Conservation (phyloP, 768 basidiomycete genomes). For the Tephrocybe sp. region DNA sequence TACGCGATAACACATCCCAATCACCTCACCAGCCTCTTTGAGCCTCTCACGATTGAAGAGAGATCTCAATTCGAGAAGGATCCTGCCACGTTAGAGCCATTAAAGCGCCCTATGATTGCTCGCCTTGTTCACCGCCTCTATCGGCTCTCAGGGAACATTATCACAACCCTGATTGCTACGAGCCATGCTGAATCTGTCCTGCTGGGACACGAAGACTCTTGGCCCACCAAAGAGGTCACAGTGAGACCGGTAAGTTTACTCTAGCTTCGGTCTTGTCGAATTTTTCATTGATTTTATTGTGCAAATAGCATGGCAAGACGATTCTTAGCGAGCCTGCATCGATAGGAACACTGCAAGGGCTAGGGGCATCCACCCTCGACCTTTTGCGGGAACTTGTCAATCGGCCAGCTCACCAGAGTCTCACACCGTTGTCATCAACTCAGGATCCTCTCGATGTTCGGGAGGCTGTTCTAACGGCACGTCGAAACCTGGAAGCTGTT, state of each 20-base stretch:
- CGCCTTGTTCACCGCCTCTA: slow-evolving; percentile 72
- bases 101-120: slow-evolving; percentile 69
- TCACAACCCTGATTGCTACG: slow-evolving; percentile 67
- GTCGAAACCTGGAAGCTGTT: slow-evolving; percentile 64
- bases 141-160: slow-evolving; percentile 63
- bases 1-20: slow-evolving; percentile 91
- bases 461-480: slow-evolving; percentile 53
- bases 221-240: slow-evolving; percentile 66
- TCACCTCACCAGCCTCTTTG: slow-evolving; percentile 76
- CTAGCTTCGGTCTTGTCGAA: background rate
- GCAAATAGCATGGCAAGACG: slow-evolving; percentile 75
- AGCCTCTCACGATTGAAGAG: slow-evolving; percentile 78
- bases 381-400: slow-evolving; percentile 65
- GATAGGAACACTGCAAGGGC: slow-evolving; percentile 82
- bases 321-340: slow-evolving; percentile 81
- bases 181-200: slow-evolving; percentile 70
- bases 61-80: slow-evolving; percentile 67
- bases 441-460: slow-evolving; percentile 47
- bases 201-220: slow-evolving; percentile 62
- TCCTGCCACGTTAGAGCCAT: slow-evolving; percentile 53
- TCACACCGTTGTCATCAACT: slow-evolving; percentile 33
- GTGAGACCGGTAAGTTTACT: slow-evolving; percentile 57
- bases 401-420: slow-evolving; percentile 55
- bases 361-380: slow-evolving; percentile 76
- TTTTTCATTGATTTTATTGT: slow-evolving; percentile 1